A percentile compares a stretch with the other conserved stretches of the same genome.
Evolutionary conservation across 768 basidiomycete species (phyloP).

Genomic region (Lactifluus piperatus): DNA sequence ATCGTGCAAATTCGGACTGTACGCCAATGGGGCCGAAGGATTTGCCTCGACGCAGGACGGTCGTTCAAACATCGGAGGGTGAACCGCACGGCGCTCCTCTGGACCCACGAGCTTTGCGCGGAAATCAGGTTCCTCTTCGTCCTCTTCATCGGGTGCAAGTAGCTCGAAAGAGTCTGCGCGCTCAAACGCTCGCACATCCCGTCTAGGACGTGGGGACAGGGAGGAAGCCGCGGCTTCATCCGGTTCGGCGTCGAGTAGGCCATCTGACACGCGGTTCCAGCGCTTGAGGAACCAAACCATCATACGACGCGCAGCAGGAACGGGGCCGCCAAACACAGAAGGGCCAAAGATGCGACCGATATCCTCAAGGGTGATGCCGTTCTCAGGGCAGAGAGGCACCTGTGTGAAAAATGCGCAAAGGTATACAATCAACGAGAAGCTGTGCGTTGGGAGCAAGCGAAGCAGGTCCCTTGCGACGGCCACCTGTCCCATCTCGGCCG

Average conservation of each 20-base stretch:
- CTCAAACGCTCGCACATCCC: neutral
- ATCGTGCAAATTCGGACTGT: neutral
- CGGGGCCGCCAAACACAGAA: constrained; percentile 31
- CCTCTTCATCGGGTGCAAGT: constrained; percentile 9
- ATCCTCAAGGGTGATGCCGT: constrained; percentile 37
- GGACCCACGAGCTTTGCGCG: neutral
- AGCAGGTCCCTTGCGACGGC: constrained; percentile 39
- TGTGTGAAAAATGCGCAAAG: constrained; percentile 44
- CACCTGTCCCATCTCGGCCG: constrained; percentile 25
- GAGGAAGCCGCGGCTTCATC: neutral
- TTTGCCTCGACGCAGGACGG: neutral
- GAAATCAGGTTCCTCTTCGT: constrained; percentile 2
- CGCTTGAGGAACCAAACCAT: constrained; percentile 20
- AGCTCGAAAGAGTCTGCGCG: constrained; percentile 4
- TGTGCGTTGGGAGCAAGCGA: constrained; percentile 37
- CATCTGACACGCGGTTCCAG: constrained; percentile 19
- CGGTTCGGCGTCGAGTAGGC: constrained; percentile 14
- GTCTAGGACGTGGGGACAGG: neutral
- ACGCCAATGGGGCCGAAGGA: neutral
- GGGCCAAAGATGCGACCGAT: constrained; percentile 41
- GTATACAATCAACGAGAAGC: constrained; percentile 37
- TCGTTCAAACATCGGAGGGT: neutral
- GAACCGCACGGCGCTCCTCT: neutral
- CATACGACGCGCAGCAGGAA: constrained; percentile 12
- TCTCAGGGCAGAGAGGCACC: constrained; percentile 41